A percentile compares a stretch with the other conserved stretches of the same genome.
Evolutionary conservation across 2,329 filamentous ascomycete species (phyloP).

Genomic region (Aureobasidium mangrovei): DNA sequence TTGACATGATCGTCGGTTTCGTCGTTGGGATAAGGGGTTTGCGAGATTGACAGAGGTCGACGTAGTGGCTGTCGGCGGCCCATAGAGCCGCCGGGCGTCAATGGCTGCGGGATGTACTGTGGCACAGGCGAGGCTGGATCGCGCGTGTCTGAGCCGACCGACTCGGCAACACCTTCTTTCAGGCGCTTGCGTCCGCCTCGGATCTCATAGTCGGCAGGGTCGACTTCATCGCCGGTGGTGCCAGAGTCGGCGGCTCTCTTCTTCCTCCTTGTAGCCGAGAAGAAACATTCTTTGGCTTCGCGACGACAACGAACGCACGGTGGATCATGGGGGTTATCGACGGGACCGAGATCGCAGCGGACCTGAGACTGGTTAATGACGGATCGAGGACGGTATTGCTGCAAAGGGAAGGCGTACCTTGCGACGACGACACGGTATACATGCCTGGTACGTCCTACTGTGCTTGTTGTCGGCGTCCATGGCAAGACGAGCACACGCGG

Average conservation of each 20-base stretch:
- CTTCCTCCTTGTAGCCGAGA: slow-evolving; percentile 89
- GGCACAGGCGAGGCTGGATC: background rate
- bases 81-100: slow-evolving; percentile 58
- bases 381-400: background rate
- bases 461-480: slow-evolving; percentile 12
- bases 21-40: slow-evolving; percentile 27
- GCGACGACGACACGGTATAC: slow-evolving; percentile 47
- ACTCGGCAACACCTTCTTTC: slow-evolving; percentile 39
- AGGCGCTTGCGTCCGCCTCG: slow-evolving; percentile 66
- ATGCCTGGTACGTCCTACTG: slow-evolving; percentile 33
- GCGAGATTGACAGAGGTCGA: slow-evolving; percentile 38
- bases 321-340: slow-evolving; percentile 89
- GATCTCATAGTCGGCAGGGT: slow-evolving; percentile 54
- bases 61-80: slow-evolving; percentile 58
- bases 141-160: slow-evolving; percentile 7
- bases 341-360: slow-evolving; percentile 55
- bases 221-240: slow-evolving; percentile 35
- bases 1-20: slow-evolving; percentile 50
- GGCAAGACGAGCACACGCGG: background rate
- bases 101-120: slow-evolving; percentile 37
- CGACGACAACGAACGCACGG: slow-evolving; percentile 89
- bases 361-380: slow-evolving; percentile 33
- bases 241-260: slow-evolving; percentile 56
- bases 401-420: slow-evolving; percentile 28
- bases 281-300: slow-evolving; percentile 95